Conservation (phyloP, 2,329 filamentous ascomycete species). For the Diaporthe sp. region DNA sequence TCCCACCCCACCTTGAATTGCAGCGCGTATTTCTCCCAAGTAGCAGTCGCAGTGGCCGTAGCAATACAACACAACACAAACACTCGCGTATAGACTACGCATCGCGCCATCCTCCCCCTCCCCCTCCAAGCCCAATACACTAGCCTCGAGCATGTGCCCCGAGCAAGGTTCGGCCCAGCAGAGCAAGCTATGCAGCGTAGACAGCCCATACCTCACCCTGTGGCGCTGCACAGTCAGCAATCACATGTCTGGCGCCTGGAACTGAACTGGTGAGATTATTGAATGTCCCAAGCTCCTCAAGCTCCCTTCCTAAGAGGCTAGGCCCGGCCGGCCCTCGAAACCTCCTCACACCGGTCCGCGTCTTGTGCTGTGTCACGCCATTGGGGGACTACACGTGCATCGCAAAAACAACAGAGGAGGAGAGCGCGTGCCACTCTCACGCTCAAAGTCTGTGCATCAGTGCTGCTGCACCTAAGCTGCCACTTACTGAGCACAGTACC, state of each 20-base stretch:
- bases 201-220: not conserved
- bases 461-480: not conserved
- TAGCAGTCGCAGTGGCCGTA: not conserved
- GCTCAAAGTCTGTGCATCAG: not conserved
- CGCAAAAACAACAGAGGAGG: not conserved
- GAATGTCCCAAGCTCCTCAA: too few species aligned
- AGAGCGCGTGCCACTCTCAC: not conserved
- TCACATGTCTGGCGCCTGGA: constrained; percentile 7
- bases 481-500: not conserved
- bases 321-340: not conserved
- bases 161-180: not conserved
- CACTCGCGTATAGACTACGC: not conserved
- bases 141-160: constrained; percentile 26
- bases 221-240: constrained; percentile 30
- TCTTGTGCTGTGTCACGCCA: constrained; percentile 12
- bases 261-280: too few species aligned
- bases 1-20: not conserved
- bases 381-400: not conserved
- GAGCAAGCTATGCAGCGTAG: not conserved
- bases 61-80: constrained; percentile 2
- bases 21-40: constrained; percentile 9
- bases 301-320: too few species aligned
- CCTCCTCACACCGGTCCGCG: constrained; percentile 11
- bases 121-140: not conserved
- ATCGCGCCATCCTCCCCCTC: not conserved